These are phyloP conservation scores for Penicillium cinerascens DNA, from an alignment of 495 filamentous ascomycete species.

Conservation along the genomic window DNA sequence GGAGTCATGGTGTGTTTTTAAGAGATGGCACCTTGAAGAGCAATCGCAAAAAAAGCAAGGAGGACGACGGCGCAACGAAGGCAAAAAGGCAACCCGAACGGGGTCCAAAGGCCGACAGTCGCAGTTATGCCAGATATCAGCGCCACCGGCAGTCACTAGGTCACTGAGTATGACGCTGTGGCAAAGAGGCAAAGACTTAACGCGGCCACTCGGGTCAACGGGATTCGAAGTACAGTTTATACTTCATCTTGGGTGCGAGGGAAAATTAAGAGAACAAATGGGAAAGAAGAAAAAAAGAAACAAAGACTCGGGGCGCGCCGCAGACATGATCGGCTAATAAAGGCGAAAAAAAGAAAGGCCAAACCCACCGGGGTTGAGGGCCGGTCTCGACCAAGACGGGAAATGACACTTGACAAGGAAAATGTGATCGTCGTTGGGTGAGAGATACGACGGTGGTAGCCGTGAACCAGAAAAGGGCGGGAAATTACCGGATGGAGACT, in stretches of 20 bases:
- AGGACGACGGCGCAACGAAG: not conserved
- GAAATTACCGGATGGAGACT: conserved; percentile 4
- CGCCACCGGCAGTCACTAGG: conserved; percentile 21
- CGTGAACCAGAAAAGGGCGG: not conserved
- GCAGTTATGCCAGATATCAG: not conserved
- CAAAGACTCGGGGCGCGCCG: not conserved
- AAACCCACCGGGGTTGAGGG: conserved; percentile 8
- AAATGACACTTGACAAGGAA: conserved; percentile 11
- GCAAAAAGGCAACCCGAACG: not conserved
- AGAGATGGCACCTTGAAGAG: not conserved
- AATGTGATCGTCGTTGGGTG: not conserved
- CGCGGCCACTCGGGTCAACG: not conserved
- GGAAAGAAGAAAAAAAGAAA: not conserved
- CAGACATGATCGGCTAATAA: not conserved
- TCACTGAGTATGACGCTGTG: conserved; percentile 15
- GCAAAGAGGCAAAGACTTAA: conserved; percentile 8
- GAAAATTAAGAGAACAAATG: not conserved
- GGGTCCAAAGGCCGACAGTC: not conserved
- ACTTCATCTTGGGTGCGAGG: not conserved
- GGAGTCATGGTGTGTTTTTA: conserved; percentile 6
- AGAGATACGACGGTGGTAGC: conserved; percentile 20
- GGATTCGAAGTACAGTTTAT: not conserved
- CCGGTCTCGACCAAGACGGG: conserved; percentile 15
- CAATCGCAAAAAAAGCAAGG: conserved; percentile 2
- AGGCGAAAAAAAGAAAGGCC: not conserved